Evolutionary conservation across 2,329 filamentous ascomycete species (phyloP).

Genomic region (Pseudogymnoascus sp.): DNA sequence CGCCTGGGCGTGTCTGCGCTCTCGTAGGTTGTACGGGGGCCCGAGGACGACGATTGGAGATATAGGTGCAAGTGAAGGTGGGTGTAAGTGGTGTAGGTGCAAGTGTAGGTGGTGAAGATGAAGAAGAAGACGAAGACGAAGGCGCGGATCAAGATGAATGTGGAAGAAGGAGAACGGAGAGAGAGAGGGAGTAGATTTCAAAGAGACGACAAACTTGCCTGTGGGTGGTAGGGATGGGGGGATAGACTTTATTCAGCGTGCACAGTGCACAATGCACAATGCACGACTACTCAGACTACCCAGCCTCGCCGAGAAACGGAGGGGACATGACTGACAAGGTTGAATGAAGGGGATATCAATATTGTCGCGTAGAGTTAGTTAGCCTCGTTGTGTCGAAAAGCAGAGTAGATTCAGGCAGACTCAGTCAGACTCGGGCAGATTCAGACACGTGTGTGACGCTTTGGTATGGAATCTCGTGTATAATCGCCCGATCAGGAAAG

Average conservation of each 20-base stretch:
- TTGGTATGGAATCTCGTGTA: not conserved
- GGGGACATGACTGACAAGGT: not conserved
- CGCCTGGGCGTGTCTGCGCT: not conserved
- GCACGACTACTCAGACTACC: not conserved
- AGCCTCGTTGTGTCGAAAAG: not conserved
- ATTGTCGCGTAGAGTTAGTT: not conserved
- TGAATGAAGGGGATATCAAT: not conserved
- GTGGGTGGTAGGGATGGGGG: not conserved
- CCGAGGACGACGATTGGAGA: not conserved
- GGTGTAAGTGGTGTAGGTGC: not conserved
- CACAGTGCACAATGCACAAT: too few relatives aligned
- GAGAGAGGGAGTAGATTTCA: not conserved
- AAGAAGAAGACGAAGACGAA: not conserved
- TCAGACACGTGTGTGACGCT: not conserved
- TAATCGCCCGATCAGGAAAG: slow-evolving; percentile 6
- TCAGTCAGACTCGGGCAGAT: not conserved
- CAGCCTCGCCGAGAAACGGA: not conserved
- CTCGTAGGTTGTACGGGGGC: not conserved
- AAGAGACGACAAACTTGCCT: not conserved
- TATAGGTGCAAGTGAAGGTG: not conserved
- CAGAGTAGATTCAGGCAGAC: too few relatives aligned
- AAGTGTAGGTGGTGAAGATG: not conserved
- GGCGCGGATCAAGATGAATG: not conserved
- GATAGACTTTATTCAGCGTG: not conserved
- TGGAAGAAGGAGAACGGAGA: not conserved